Percentiles rank a stretch among this genome's conserved stretches.
Evolutionary conservation across 495 filamentous ascomycete species (phyloP).

Genomic region (Letharia columbiana): DNA sequence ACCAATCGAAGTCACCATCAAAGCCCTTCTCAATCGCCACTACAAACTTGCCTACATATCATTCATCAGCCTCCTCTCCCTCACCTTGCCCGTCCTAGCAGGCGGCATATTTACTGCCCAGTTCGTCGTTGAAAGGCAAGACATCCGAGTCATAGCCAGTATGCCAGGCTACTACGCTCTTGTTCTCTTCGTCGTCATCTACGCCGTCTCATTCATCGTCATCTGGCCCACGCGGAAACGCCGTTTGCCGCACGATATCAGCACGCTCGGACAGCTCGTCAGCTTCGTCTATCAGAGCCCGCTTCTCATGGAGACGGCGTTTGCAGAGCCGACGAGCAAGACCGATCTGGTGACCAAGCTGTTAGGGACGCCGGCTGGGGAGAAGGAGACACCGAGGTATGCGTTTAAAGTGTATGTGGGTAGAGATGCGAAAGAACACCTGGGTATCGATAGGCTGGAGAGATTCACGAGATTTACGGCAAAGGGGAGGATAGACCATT

Average conservation of each 20-base stretch:
- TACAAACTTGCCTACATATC: slow-evolving; percentile 64
- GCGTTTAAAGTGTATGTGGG: slow-evolving; percentile 56
- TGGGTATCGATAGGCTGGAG: slow-evolving; percentile 55
- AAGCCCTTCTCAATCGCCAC: slow-evolving; percentile 56
- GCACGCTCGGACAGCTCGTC: slow-evolving; percentile 65
- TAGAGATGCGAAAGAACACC: slow-evolving; percentile 53
- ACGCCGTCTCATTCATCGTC: slow-evolving; percentile 54
- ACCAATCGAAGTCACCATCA: slow-evolving; percentile 53
- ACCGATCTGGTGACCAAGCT: slow-evolving; percentile 55
- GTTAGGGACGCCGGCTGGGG: slow-evolving; percentile 39
- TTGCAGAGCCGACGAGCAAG: slow-evolving; percentile 51
- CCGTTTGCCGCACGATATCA: slow-evolving; percentile 60
- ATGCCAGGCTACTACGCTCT: slow-evolving; percentile 59
- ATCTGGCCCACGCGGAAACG: slow-evolving; percentile 49
- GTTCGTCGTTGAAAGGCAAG: slow-evolving; percentile 43
- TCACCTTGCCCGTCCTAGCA: slow-evolving; percentile 62
- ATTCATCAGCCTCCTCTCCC: slow-evolving; percentile 52
- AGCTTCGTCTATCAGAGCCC: slow-evolving; percentile 64
- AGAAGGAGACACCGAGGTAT: slow-evolving; percentile 43
- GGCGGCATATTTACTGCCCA: slow-evolving; percentile 79
- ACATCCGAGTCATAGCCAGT: slow-evolving; percentile 59
- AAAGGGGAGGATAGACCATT: slow-evolving; percentile 1
- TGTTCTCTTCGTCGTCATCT: slow-evolving; percentile 56
- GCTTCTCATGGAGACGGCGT: slow-evolving; percentile 57
- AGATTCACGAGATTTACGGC: slow-evolving; percentile 19